These are phyloP conservation scores for Azolla pinnata DNA, from an alignment of 75 land plant species.

Conservation along the genomic window DNA sequence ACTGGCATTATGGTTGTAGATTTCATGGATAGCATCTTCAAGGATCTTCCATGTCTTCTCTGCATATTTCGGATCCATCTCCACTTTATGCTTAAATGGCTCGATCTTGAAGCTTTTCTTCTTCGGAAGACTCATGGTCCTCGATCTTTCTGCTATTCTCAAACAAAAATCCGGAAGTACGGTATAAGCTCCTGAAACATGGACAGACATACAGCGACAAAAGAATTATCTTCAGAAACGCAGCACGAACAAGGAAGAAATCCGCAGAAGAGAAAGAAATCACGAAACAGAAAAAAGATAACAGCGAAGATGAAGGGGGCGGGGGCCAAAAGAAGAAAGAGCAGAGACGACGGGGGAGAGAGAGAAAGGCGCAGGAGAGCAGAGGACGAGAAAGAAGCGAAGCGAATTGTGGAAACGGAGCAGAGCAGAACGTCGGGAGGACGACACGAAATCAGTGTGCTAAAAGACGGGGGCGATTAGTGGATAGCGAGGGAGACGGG, in stretches of 20 bases:
- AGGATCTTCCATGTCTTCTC: slow-evolving; percentile 93
- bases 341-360: too few relatives aligned
- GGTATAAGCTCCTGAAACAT: neutral
- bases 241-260: neutral
- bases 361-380: neutral
- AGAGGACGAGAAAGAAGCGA: neutral
- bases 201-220: neutral
- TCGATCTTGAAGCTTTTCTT: slow-evolving; percentile 84
- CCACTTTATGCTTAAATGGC: slow-evolving; percentile 89
- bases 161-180: neutral
- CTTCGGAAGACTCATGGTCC: slow-evolving; percentile 64
- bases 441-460: too few relatives aligned
- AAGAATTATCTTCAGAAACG: neutral
- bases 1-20: slow-evolving; percentile 95
- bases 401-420: too few relatives aligned
- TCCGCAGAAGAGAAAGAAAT: neutral
- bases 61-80: slow-evolving; percentile 93
- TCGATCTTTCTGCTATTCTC: slow-evolving; percentile 8
- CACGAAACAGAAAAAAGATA: neutral
- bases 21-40: slow-evolving; percentile 94
- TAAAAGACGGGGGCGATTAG: too few relatives aligned
- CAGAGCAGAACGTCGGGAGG: too few relatives aligned
- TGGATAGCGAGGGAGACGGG: too few relatives aligned
- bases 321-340: neutral
- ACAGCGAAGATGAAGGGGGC: neutral